A percentile compares a stretch with the other conserved stretches of the same genome.
Evolutionary conservation across 257 asterid genomes (phyloP).

Genomic region (Penstemon newberryi): DNA sequence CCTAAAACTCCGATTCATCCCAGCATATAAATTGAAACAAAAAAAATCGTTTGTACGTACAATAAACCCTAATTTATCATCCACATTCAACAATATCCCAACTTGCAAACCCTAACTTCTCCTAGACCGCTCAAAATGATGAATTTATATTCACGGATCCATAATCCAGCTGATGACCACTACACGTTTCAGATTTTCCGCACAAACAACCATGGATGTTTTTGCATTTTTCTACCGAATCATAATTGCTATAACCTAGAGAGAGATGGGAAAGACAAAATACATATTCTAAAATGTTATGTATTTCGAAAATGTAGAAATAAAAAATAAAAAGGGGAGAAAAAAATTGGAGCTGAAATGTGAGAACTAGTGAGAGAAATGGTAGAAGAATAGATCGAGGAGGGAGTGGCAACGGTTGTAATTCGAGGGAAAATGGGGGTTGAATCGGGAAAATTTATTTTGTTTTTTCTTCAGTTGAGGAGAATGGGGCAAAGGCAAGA

Average conservation of each 20-base stretch:
- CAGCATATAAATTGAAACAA: conserved; percentile 23
- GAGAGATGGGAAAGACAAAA: conserved; percentile 22
- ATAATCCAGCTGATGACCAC: conserved; percentile 41
- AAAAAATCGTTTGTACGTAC: conserved; percentile 6
- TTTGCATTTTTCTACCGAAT: conserved; percentile 17
- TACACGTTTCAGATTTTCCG: conserved; percentile 30
- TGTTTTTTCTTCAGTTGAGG: conserved; percentile 29
- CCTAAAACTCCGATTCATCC: conserved; percentile 88
- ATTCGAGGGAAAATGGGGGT: conserved; percentile 37
- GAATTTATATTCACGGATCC: conserved; percentile 45
- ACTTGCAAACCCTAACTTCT: conserved; percentile 44
- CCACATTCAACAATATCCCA: conserved; percentile 25
- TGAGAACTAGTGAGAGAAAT: conserved; percentile 30
- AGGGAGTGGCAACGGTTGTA: conserved; percentile 38
- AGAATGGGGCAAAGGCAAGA: conserved; percentile 12
- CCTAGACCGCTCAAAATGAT: conserved; percentile 23
- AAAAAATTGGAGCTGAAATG: conserved; percentile 21
- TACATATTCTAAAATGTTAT: conserved; percentile 6
- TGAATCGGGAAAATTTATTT: conserved; percentile 14
- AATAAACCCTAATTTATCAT: conserved; percentile 35
- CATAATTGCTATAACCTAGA: conserved; percentile 23
- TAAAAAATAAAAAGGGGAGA: conserved; percentile 21
- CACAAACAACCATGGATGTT: not conserved
- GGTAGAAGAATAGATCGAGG: conserved; percentile 27
- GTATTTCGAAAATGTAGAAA: conserved; percentile 16